A percentile compares a stretch with the other conserved stretches of the same genome.
Conservation (phyloP, 495 filamentous ascomycete species). For the Daldinia loculata region DNA sequence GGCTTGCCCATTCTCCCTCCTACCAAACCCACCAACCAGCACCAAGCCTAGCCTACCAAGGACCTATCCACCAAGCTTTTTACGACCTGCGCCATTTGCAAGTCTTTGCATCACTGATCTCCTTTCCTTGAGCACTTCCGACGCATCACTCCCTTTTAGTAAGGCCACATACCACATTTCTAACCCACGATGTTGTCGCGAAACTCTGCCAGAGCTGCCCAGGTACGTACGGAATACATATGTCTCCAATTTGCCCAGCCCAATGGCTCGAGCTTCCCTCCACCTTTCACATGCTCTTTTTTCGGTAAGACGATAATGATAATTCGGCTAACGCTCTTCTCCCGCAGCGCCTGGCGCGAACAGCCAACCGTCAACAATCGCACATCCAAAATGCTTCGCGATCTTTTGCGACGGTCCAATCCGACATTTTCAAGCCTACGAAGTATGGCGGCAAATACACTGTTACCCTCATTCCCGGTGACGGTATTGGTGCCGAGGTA, state of each 20-base stretch:
- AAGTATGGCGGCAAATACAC: constrained; percentile 99
- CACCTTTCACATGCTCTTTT: constrained; percentile 43
- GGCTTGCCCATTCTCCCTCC: constrained; percentile 29
- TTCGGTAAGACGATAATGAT: not conserved
- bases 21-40: constrained; percentile 11
- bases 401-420: constrained; percentile 77
- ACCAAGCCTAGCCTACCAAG: constrained; percentile 14
- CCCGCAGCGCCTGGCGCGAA: constrained; percentile 64
- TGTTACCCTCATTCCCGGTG: constrained; percentile 96
- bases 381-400: constrained; percentile 54
- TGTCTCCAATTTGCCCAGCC: constrained; percentile 11
- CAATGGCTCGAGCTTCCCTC: constrained; percentile 40
- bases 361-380: constrained; percentile 58
- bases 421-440: constrained; percentile 96
- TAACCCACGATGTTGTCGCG: constrained; percentile 64
- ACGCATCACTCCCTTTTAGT: constrained; percentile 23
- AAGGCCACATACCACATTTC: constrained; percentile 9
- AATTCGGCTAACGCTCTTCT: constrained; percentile 21
- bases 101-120: constrained; percentile 29
- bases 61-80: constrained; percentile 37
- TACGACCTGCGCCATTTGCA: constrained; percentile 47
- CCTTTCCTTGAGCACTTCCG: constrained; percentile 24
- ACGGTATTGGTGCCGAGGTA: constrained; percentile 98
- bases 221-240: no score
- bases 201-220: constrained; percentile 61